phyloP scores from a whole-genome alignment of 768 basidiomycete species.

The Termitomyces sp. region DNA sequence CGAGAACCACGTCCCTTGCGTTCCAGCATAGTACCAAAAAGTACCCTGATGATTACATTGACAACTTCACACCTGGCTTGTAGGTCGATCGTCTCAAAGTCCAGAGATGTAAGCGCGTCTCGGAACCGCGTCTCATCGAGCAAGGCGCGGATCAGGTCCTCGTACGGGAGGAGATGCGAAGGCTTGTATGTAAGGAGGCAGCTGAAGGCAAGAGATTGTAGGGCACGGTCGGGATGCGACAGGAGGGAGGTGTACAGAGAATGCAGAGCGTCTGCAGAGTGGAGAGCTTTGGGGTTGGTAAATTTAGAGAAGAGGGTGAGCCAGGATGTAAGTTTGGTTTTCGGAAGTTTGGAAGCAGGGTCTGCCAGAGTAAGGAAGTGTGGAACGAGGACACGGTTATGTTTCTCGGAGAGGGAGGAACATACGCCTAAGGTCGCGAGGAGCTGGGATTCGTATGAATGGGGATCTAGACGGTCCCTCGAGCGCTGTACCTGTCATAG shows the following conservation, averaged over 20 bases:
- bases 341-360: slow-evolving; percentile 45
- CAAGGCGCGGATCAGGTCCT: slow-evolving; percentile 64
- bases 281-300: slow-evolving; percentile 86
- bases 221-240: slow-evolving; percentile 75
- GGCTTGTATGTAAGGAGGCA: slow-evolving; percentile 85
- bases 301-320: slow-evolving; percentile 88
- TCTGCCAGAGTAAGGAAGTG: slow-evolving; percentile 62
- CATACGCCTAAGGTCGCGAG: slow-evolving; percentile 67
- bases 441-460: slow-evolving; percentile 79
- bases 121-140: slow-evolving; percentile 87
- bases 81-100: slow-evolving; percentile 51
- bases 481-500: slow-evolving; percentile 25
- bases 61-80: slow-evolving; percentile 64
- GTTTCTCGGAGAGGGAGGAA: slow-evolving; percentile 74
- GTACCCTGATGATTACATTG: slow-evolving; percentile 65
- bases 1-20: slow-evolving; percentile 55
- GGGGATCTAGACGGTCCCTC: slow-evolving; percentile 63
- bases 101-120: slow-evolving; percentile 77
- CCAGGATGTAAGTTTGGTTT: slow-evolving; percentile 68
- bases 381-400: slow-evolving; percentile 84
- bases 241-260: slow-evolving; percentile 69
- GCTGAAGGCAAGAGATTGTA: slow-evolving; percentile 72
- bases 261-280: slow-evolving; percentile 62
- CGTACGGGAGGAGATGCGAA: slow-evolving; percentile 47
- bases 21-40: slow-evolving; percentile 89